Base-by-base conservation (phyloP, 1,284 basidiomycete genomes). In the Gomphus sp. region DNA sequence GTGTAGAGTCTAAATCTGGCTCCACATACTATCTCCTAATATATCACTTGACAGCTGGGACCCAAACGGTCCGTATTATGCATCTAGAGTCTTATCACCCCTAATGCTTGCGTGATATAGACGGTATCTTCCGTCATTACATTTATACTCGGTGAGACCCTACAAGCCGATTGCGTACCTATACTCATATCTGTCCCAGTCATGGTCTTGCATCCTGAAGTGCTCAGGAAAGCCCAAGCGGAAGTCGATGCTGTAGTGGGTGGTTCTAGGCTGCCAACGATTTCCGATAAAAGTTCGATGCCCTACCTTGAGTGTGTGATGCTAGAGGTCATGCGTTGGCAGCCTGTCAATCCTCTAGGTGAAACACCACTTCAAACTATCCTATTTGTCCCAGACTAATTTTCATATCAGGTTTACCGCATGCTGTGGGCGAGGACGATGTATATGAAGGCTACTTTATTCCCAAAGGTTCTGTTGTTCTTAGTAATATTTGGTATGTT, bases 21-120 rank as follows among this genome's bases (percentile, higher is more conserved):
- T 43, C 14, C 45, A 31, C 1, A 9, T 9, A 48, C 10, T 4
- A 25, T n/a, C 31, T 6, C 5, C 22, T 34, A 33, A 31, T 53
- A 5, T 18, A 9, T 6, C 9, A n/a, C 36, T 25, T n/a, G 16
- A 63, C 68, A 34, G 78, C 75, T 6, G 78, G 76, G 22, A 73
- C 76, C 33, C 76, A 80, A 58, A 80, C 77, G 1, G 78, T 76
- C 7, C 36, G 52, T 6, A 36, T 16, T 9, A 37, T 53, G 18
- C 18, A 3, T 41, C 18, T 36, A 34, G 25, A 39, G 18, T 10
- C 39, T 47, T 8, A 8, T 3, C 28, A n/a, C 10, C 8, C 8
- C 16, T 16, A 12, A 22, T 28, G 14, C 28, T 28, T n/a, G 25
- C 2, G 14, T 34, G 28, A 16, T 25, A 31, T 41, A 55, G 54